Conservation (phyloP, 805 yeast genomes). For the Ogataea neopini region DNA sequence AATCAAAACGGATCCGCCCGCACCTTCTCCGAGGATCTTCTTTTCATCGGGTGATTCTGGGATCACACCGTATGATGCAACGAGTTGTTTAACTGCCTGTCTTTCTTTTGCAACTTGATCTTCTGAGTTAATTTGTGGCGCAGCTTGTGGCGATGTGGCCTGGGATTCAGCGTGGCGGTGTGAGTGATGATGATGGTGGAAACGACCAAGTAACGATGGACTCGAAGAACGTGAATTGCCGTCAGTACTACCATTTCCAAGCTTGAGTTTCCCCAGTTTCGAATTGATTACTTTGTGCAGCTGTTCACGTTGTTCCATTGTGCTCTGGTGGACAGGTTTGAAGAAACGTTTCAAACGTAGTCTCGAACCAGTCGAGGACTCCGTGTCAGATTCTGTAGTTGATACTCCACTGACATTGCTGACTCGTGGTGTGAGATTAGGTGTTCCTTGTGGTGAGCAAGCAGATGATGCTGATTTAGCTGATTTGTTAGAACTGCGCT, state of each 20-base stretch:
- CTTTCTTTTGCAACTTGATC: constrained; percentile 11
- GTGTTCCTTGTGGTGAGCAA: constrained; percentile 11
- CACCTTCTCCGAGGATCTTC: constrained; percentile 75
- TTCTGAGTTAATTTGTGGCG: background rate
- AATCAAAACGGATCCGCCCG: constrained; percentile 89
- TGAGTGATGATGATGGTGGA: constrained; percentile 6
- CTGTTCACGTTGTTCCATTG: constrained; percentile 23
- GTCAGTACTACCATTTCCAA: constrained; percentile 2
- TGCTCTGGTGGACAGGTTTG: constrained; percentile 32
- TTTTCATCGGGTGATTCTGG: constrained; percentile 53
- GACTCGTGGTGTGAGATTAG: constrained; percentile 18
- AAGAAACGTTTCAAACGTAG: constrained; percentile 47
- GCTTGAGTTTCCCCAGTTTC: constrained; percentile 21
- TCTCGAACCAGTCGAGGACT: constrained; percentile 15
- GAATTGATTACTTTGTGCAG: constrained; percentile 21
- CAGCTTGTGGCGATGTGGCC: background rate
- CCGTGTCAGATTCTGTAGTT: constrained; percentile 16
- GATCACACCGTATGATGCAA: constrained; percentile 65
- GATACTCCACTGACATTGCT: constrained; percentile 22
- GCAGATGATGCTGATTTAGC: constrained; percentile 7
- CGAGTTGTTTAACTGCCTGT: constrained; percentile 35
- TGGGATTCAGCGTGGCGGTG: background rate
- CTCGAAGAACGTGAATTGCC: background rate
- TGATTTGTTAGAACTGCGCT: constrained; percentile 15
- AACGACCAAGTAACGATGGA: constrained; percentile 3